phyloP scores from a whole-genome alignment of 139 green algal genomes.

The Chlamydomonas applanata region DNA sequence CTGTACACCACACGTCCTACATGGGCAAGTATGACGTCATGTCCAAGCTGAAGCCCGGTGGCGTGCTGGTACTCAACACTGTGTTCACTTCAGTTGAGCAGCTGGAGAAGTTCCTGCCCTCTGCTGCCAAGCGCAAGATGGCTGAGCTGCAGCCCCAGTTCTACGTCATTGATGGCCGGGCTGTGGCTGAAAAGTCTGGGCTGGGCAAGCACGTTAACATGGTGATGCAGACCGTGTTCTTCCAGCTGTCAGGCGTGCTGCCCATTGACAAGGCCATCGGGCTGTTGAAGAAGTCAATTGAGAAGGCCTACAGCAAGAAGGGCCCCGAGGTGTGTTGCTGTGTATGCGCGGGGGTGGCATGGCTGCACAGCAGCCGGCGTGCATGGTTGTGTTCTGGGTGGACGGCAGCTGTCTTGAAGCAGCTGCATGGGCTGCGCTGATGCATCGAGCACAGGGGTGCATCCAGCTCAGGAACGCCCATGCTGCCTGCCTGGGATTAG shows the following conservation, averaged over 20 bases:
- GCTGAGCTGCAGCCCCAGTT: constrained; percentile 25
- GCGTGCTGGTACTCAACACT: constrained; percentile 53
- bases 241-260: constrained; percentile 51
- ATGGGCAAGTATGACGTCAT: constrained; percentile 54
- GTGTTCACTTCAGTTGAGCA: constrained; percentile 32
- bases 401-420: too few relatives aligned
- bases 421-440: too few relatives aligned
- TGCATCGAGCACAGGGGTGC: too few relatives aligned
- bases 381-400: background rate
- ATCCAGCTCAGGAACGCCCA: too few relatives aligned
- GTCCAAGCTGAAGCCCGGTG: constrained; percentile 34
- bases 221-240: constrained; percentile 69
- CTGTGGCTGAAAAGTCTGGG: constrained; percentile 35
- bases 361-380: background rate
- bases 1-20: constrained; percentile 24
- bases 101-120: background rate
- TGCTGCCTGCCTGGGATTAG: too few relatives aligned
- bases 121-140: constrained; percentile 30
- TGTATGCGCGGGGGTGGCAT: background rate
- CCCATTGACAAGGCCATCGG: constrained; percentile 48
- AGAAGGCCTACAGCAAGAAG: constrained; percentile 64
- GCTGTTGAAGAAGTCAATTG: constrained; percentile 60
- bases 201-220: constrained; percentile 64
- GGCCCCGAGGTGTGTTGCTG: constrained; percentile 33
- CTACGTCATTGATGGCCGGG: constrained; percentile 44